A percentile compares a stretch with the other conserved stretches of the same genome.
These are phyloP conservation scores for Neonectria magnoliae DNA, from an alignment of 2,329 filamentous ascomycete genomes.

Conservation along the genomic window DNA sequence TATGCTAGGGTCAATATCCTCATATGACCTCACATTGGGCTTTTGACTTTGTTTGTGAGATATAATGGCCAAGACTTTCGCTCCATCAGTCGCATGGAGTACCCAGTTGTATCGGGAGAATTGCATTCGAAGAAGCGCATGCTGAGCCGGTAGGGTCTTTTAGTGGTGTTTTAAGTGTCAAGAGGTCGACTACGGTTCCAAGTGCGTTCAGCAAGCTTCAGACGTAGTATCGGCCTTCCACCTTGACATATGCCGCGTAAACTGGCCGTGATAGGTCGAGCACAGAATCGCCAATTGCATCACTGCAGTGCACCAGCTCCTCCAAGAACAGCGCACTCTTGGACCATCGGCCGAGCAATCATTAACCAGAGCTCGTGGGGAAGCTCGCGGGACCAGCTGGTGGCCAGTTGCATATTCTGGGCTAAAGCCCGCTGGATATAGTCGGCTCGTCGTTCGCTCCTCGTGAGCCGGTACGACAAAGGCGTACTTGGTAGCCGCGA, in stretches of 20 bases:
- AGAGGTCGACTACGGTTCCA: slow-evolving; percentile 12
- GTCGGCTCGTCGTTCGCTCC: slow-evolving; percentile 21
- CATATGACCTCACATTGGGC: slow-evolving; percentile 1
- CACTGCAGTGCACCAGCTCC: slow-evolving; percentile 14
- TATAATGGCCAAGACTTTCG: background rate
- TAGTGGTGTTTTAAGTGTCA: slow-evolving; percentile 7
- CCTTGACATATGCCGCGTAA: slow-evolving; percentile 17
- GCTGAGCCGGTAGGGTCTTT: slow-evolving; percentile 1
- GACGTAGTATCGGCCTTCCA: slow-evolving; percentile 23
- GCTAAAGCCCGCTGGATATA: slow-evolving; percentile 18
- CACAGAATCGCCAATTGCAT: background rate
- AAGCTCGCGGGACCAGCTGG: slow-evolving; percentile 16
- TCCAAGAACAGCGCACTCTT: slow-evolving; percentile 14
- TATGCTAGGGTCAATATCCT: background rate
- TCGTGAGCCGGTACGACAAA: slow-evolving; percentile 10
- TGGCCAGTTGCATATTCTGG: slow-evolving; percentile 4
- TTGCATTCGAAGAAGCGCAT: slow-evolving; percentile 24
- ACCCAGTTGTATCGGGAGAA: slow-evolving; percentile 7
- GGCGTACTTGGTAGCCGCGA: slow-evolving; percentile 20
- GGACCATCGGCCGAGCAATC: slow-evolving; percentile 13
- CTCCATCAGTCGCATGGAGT: slow-evolving; percentile 20
- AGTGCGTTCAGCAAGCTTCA: slow-evolving; percentile 10
- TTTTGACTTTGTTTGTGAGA: slow-evolving; percentile 7
- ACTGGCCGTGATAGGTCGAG: slow-evolving; percentile 15
- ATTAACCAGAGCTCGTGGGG: slow-evolving; percentile 19